These are phyloP conservation scores for Globisporangium spiculum DNA, from an alignment of 352 stramenopile genomes.

Conservation along the genomic window DNA sequence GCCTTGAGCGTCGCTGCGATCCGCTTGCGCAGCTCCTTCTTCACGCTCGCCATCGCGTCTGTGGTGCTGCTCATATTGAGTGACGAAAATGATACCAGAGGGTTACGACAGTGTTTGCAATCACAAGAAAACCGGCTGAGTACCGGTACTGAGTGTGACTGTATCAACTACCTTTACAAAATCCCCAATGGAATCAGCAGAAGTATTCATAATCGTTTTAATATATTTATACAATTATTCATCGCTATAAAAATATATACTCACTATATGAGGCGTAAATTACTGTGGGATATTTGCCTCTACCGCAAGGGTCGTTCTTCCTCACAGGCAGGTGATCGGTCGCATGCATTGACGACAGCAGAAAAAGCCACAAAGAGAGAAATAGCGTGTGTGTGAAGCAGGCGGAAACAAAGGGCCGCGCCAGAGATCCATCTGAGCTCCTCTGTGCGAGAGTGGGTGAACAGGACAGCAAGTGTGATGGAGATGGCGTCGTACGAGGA, in stretches of 20 bases:
- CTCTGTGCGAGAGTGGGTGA: not conserved
- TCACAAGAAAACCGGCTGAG: not conserved
- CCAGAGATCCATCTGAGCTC: no score
- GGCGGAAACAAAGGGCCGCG: no score
- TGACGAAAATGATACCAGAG: not conserved
- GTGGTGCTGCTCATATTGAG: slow-evolving; percentile 4
- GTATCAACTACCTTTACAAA: no score
- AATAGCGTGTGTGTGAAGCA: not conserved
- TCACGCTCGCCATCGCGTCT: slow-evolving; percentile 27
- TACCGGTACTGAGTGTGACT: not conserved
- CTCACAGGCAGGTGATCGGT: not conserved
- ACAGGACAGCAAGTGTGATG: not conserved
- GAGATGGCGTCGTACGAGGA: slow-evolving; percentile 9
- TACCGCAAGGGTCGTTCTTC: not conserved
- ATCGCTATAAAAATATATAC: no score
- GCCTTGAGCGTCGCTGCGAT: slow-evolving; percentile 46
- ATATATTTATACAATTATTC: no score
- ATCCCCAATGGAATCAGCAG: no score
- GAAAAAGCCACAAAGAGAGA: not conserved
- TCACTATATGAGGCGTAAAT: no score
- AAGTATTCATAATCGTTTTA: no score
- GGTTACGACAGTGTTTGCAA: not conserved
- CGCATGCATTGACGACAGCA: not conserved
- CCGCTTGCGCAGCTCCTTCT: slow-evolving; percentile 57
- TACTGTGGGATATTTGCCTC: not conserved